Percentiles rank a stretch among this genome's conserved stretches.
phyloP scores from a whole-genome alignment of 768 basidiomycete species.

The Psilocybe cubensis region DNA sequence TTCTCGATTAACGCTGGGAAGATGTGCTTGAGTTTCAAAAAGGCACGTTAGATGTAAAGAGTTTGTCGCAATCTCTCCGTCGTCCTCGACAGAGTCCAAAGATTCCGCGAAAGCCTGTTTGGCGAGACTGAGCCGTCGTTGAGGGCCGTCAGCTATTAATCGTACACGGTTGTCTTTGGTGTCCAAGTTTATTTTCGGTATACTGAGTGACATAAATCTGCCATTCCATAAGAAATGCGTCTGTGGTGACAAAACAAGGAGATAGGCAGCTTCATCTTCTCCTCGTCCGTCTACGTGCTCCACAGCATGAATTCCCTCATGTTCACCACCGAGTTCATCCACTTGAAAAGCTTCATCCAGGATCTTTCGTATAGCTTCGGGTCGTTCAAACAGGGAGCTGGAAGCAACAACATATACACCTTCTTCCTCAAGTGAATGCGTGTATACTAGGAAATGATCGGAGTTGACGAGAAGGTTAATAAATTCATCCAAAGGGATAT shows the following conservation, averaged over 20 bases:
- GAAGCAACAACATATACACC: conserved; percentile 92
- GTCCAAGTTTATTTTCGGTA: conserved; percentile 80
- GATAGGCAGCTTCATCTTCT: conserved; percentile 68
- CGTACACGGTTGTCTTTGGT: conserved; percentile 89
- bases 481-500: conserved; percentile 75
- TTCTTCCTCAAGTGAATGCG: conserved; percentile 83
- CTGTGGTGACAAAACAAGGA: conserved; percentile 86
- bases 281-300: conserved; percentile 43
- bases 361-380: conserved; percentile 77
- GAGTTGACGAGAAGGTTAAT: conserved; percentile 79
- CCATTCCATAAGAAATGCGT: conserved; percentile 93
- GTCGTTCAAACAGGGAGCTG: conserved; percentile 71
- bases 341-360: conserved; percentile 86
- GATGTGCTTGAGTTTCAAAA: conserved; percentile 86
- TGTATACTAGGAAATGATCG: conserved; percentile 94
- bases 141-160: conserved; percentile 88
- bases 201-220: conserved; percentile 74
- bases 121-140: conserved; percentile 70
- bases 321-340: conserved; percentile 61
- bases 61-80: conserved; percentile 52
- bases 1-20: conserved; percentile 88
- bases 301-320: conserved; percentile 44
- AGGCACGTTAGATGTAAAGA: conserved; percentile 54
- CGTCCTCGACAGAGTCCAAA: conserved; percentile 66
- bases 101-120: conserved; percentile 77